Base-by-base conservation (phyloP, 2,329 filamentous ascomycete species). In the Polytolypa hystricis region DNA sequence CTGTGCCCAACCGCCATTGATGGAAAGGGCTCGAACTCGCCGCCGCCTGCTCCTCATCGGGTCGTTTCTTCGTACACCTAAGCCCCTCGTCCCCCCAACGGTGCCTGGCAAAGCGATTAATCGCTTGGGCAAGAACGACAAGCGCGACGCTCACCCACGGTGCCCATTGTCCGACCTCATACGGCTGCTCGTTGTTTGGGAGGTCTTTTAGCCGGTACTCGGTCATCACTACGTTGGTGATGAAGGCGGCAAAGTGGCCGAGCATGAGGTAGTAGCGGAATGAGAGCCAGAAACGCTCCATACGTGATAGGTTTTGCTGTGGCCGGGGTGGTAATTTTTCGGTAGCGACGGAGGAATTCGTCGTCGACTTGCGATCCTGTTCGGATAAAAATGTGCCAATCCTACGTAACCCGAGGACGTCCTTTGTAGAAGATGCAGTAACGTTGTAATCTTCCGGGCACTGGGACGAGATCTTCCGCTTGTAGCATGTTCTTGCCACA, bases 91-190 rank as follows among this genome's bases (percentile, higher is more conserved):
- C n/a, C n/a, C n/a, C n/a, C n/a, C n/a, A n/a, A n/a, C n/a, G n/a
- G n/a, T n/a, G n/a, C n/a, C n/a, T n/a, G n/a, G n/a, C n/a, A n/a
- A n/a, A n/a, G n/a, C n/a, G n/a, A n/a, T 44, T 48, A 21, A 50
- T 35, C 8, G 31, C 32, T 11, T 48, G 43, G 7, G 47, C 49
- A 23, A 48, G 31, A 12, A 52, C 31, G 9, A 50, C 46, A 12
- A 51, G 40, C 21, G 33, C 15, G 15, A 47, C 39, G 18, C 37
- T 44, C 7, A 46, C 46, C 38, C 44, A 42, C 2, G 46, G 30
- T 4, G 42, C 41, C 48, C 50, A 52, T 35, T 51, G 50, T 2
- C 49, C 50, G 11, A 51, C 42, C 11, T 39, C 40, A 14, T 45
- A 42, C 8, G 42, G 36, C 3, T 45, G 31, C 38, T 52, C 50